Percentiles rank a stretch among this genome's conserved stretches.
Conservation (phyloP, 176 grass and related monocot genomes). For the Carex parvula region DNA sequence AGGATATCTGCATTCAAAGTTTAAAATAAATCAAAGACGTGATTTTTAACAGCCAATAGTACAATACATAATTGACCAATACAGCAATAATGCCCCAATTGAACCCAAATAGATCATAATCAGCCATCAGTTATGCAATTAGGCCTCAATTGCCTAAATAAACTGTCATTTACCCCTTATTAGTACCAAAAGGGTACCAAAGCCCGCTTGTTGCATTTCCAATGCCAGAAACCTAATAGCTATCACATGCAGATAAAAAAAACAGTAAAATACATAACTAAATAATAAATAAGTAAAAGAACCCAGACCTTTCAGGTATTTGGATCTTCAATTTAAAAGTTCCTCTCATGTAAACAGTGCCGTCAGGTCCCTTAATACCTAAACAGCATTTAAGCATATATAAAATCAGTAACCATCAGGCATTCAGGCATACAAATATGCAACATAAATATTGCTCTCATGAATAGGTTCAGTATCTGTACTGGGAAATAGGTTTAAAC, state of each 20-base stretch:
- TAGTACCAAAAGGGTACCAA: background rate
- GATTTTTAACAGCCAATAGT: slow-evolving; percentile 21
- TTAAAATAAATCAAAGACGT: slow-evolving; percentile 19
- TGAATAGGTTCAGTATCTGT: background rate
- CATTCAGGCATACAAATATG: background rate
- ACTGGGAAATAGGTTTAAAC: background rate
- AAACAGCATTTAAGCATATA: background rate
- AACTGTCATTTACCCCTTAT: background rate
- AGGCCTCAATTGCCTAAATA: background rate
- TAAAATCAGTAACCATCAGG: slow-evolving; percentile 15
- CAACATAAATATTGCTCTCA: background rate
- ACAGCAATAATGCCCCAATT: background rate
- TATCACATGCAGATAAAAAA: background rate
- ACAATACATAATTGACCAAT: background rate
- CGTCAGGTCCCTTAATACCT: slow-evolving; percentile 69
- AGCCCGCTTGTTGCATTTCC: background rate
- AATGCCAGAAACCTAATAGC: background rate
- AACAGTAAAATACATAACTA: background rate
- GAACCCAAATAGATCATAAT: background rate
- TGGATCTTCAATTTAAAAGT: slow-evolving; percentile 75
- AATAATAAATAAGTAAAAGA: background rate
- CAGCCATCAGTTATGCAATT: background rate
- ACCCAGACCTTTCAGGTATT: slow-evolving; percentile 67
- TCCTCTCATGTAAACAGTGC: slow-evolving; percentile 72
- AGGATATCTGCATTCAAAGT: slow-evolving; percentile 62